Base-by-base conservation (phyloP, 768 basidiomycete genomes). In the Candolleomyces eurysporus region DNA sequence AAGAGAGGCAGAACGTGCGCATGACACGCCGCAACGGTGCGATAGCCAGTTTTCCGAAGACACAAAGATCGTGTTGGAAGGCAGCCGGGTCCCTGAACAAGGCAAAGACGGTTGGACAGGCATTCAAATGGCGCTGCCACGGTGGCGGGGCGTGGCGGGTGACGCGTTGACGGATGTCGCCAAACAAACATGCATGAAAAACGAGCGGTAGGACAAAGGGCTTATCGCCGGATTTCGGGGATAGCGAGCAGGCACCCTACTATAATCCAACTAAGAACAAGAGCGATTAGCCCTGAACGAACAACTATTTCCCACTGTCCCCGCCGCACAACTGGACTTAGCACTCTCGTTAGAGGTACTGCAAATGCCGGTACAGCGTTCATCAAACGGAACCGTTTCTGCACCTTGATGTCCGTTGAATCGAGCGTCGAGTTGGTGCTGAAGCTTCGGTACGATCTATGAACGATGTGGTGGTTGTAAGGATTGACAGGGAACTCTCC, bases 301-400 rank as follows among this genome's bases (percentile, higher is more conserved):
- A 89, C 75, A 32, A 92, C 89, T 31, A 93, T 88, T 72, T 92
- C 90, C 92, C 91, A 93, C 66, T 94, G 92, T 3, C 85, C 90
- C n/a, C 92, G 81, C 56, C 84, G 80, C 55, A 92, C 84, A 59
- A 88, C 79, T 16, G 89, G 86, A 61, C 82, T 89, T 54, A 89
- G 78, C 21, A 93, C 78, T 45, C 79, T 80, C 48, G 91, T 91
- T 60, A 93, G 74, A 36, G 90, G 88, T 21, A 82, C 75, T 19
- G 85, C 81, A 63, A 92, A 92, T 48, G 89, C 85, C 2, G 91
- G 90, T 16, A 91, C 90, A 11, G 79, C 75, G 49, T 76, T 75
- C 51, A 85, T 75, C 64, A 74, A 71, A 62, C 76, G 76, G 66
- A 82, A 79, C 63, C 81, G 78, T 58, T 72, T 75, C 54, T 66